A percentile compares a stretch with the other conserved stretches of the same genome.
These are phyloP conservation scores for Tetracladium setigerum DNA, from an alignment of 495 filamentous ascomycete genomes.

Conservation along the genomic window DNA sequence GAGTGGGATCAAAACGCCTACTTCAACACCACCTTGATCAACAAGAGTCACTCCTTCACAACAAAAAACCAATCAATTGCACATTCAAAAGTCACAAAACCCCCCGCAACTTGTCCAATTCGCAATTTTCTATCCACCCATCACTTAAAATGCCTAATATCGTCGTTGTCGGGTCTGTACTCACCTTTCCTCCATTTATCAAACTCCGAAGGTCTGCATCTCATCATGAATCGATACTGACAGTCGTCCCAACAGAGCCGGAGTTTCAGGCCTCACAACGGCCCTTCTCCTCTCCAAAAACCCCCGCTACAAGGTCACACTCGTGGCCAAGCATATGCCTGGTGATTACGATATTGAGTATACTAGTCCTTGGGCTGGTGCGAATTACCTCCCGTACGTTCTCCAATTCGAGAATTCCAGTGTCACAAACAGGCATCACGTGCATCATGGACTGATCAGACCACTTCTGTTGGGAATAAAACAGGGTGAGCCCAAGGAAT, in stretches of 20 bases:
- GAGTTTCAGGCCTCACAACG: slow-evolving; percentile 87
- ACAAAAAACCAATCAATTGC: too few species aligned
- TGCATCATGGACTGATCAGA: not conserved
- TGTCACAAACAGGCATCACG: not conserved
- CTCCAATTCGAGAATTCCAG: not conserved
- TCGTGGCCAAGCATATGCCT: slow-evolving; percentile 94
- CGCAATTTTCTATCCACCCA: too few species aligned
- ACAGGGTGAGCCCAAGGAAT: slow-evolving; percentile 11
- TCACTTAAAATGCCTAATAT: slow-evolving; percentile 41
- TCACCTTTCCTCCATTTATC: not conserved
- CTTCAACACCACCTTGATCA: not conserved
- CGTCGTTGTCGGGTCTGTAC: slow-evolving; percentile 55
- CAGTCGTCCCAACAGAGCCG: slow-evolving; percentile 52
- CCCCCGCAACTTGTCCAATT: too few species aligned
- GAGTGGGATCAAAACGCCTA: too few species aligned
- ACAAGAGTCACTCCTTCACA: not conserved
- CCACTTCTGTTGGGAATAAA: not conserved
- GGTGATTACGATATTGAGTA: slow-evolving; percentile 98
- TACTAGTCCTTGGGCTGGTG: slow-evolving; percentile 90
- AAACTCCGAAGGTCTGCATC: not conserved
- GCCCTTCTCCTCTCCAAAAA: slow-evolving; percentile 74
- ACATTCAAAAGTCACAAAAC: too few species aligned
- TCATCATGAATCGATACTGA: not conserved
- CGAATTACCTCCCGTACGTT: slow-evolving; percentile 77
- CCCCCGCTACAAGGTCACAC: slow-evolving; percentile 60